phyloP scores from a whole-genome alignment of 352 stramenopile species.

The Globisporangium emineosum region DNA sequence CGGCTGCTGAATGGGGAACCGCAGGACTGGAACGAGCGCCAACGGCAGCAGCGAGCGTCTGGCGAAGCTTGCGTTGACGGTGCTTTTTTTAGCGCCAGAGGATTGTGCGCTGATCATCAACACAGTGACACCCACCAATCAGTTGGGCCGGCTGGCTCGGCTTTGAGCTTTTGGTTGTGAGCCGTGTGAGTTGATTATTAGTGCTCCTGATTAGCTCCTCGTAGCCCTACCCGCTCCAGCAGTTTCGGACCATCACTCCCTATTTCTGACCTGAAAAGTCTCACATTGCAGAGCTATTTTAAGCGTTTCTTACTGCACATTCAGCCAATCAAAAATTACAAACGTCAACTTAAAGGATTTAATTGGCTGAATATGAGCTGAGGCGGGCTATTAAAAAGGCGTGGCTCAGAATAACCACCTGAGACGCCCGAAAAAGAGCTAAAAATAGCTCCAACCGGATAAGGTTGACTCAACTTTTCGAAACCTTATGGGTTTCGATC shows the following conservation, averaged over 20 bases:
- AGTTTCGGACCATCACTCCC: conserved; percentile 4
- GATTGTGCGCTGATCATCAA: neutral
- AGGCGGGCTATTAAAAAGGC: neutral
- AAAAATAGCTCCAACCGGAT: neutral
- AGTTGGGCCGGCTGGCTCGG: neutral
- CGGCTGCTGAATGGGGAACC: neutral
- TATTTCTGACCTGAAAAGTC: neutral
- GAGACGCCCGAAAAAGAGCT: neutral
- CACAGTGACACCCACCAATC: conserved; percentile 12
- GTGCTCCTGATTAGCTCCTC: conserved; percentile 8
- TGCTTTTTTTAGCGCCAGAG: neutral
- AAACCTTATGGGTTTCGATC: too few species aligned
- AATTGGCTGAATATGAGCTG: neutral
- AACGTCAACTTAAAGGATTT: too few species aligned
- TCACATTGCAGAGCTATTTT: neutral
- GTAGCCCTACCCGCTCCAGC: neutral
- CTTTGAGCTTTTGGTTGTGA: neutral
- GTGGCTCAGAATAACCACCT: neutral
- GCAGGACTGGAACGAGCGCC: neutral
- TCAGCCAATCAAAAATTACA: neutral
- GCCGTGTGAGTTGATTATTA: too few species aligned
- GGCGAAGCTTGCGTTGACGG: neutral
- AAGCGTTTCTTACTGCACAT: neutral
- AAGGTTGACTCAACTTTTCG: conserved; percentile 1
- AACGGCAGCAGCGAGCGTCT: neutral